phyloP scores from a whole-genome alignment of 441 rosid genomes.

The Biscutella auriculata region DNA sequence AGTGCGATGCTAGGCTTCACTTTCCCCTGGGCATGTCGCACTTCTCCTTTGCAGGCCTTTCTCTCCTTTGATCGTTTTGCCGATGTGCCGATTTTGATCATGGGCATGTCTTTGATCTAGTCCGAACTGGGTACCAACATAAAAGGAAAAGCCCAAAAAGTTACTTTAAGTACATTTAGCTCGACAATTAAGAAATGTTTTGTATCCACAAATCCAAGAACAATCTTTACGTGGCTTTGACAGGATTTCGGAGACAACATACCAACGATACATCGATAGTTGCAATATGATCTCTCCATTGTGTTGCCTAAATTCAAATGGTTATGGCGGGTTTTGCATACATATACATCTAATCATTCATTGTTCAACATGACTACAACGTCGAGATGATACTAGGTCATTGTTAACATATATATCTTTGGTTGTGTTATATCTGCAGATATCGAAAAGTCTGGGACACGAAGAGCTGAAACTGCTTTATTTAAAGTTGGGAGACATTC shows the following conservation, averaged over 20 bases:
- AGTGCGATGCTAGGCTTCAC: no score
- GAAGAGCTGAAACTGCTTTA: constrained; percentile 59
- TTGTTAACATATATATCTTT: not conserved
- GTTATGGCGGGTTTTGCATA: constrained; percentile 85
- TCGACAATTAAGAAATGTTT: no score
- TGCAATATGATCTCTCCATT: not conserved
- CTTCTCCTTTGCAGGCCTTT: no score
- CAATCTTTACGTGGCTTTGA: constrained; percentile 2
- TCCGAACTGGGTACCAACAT: no score
- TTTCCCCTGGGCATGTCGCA: no score
- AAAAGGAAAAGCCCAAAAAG: no score
- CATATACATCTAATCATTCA: constrained; percentile 76
- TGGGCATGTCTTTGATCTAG: no score
- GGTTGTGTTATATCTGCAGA: constrained; percentile 25
- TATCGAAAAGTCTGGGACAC: constrained; percentile 42
- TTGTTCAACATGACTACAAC: constrained; percentile 42
- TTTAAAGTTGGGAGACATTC: constrained; percentile 43
- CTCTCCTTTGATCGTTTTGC: no score
- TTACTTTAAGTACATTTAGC: no score
- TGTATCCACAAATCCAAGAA: not conserved
- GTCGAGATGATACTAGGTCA: constrained; percentile 43
- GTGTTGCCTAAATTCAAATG: constrained; percentile 38
- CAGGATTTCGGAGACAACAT: constrained; percentile 94
- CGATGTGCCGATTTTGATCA: no score
- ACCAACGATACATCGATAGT: constrained; percentile 21